phyloP scores from a whole-genome alignment of 805 yeast species.

The Clavispora santaluciae region DNA sequence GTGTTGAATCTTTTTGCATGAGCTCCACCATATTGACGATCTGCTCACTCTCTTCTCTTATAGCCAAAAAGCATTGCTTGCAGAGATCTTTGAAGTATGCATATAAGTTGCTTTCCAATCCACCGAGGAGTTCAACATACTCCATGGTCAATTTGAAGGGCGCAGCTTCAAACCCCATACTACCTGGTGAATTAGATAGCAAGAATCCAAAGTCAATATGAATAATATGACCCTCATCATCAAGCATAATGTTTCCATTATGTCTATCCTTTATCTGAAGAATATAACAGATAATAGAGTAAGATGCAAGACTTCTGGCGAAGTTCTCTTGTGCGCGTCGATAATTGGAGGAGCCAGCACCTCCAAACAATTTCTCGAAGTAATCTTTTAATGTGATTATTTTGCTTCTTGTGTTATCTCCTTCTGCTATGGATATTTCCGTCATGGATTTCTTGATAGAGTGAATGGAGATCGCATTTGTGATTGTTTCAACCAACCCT shows the following conservation, averaged over 20 bases:
- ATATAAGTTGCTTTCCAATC: constrained; percentile 59
- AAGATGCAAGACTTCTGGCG: constrained; percentile 82
- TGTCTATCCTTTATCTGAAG: constrained; percentile 94
- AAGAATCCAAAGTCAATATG: constrained; percentile 95
- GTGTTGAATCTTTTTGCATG: constrained; percentile 85
- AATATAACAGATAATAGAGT: constrained; percentile 84
- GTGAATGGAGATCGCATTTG: constrained; percentile 89
- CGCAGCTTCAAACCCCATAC: constrained; percentile 96
- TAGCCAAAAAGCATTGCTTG: constrained; percentile 66
- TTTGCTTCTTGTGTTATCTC: constrained; percentile 65
- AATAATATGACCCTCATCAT: constrained; percentile 89
- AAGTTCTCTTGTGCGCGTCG: constrained; percentile 79
- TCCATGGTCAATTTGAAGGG: constrained; percentile 92
- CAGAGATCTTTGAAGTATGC: constrained; percentile 56
- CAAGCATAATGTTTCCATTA: constrained; percentile 96
- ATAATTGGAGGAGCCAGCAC: constrained; percentile 47
- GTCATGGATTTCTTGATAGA: constrained; percentile 92
- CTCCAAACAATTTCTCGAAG: constrained; percentile 72
- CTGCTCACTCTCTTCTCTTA: constrained; percentile 70
- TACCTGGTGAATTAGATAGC: constrained; percentile 92
- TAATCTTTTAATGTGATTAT: constrained; percentile 76
- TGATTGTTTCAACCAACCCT: constrained; percentile 93
- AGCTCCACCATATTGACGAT: constrained; percentile 80
- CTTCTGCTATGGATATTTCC: constrained; percentile 59
- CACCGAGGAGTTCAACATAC: constrained; percentile 85